phyloP scores from a whole-genome alignment of 2,329 filamentous ascomycete genomes.

The Fusarium devonianum region DNA sequence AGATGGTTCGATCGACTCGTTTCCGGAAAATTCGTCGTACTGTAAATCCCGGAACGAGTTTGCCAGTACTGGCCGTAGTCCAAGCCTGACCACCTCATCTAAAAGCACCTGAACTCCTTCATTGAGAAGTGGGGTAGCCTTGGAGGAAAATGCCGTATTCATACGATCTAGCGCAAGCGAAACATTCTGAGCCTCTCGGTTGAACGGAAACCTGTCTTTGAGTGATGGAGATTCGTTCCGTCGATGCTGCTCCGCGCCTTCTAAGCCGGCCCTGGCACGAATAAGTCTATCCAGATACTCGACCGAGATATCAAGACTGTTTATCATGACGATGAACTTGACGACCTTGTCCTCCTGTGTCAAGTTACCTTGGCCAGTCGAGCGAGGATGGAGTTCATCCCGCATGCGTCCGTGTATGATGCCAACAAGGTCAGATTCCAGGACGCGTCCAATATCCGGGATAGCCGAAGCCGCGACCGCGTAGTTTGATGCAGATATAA shows the following conservation, averaged over 20 bases:
- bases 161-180: not conserved
- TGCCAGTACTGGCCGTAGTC: not conserved
- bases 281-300: not conserved
- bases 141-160: not conserved
- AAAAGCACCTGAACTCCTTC: not conserved
- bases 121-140: not conserved
- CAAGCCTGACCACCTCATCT: not conserved
- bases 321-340: not conserved
- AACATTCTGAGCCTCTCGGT: not conserved
- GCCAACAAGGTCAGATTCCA: not conserved
- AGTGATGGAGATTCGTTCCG: not conserved
- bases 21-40: not conserved
- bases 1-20: not conserved
- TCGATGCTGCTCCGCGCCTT: not conserved
- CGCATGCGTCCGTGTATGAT: not conserved
- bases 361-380: not conserved
- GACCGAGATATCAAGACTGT: not conserved
- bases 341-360: not conserved
- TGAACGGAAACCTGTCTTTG: not conserved
- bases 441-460: not conserved
- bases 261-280: not conserved
- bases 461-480: not conserved
- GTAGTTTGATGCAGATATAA: not conserved
- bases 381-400: not conserved
- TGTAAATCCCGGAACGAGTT: not conserved